Base-by-base conservation (phyloP, 805 yeast genomes). In the Yamadazyma philogaea region DNA sequence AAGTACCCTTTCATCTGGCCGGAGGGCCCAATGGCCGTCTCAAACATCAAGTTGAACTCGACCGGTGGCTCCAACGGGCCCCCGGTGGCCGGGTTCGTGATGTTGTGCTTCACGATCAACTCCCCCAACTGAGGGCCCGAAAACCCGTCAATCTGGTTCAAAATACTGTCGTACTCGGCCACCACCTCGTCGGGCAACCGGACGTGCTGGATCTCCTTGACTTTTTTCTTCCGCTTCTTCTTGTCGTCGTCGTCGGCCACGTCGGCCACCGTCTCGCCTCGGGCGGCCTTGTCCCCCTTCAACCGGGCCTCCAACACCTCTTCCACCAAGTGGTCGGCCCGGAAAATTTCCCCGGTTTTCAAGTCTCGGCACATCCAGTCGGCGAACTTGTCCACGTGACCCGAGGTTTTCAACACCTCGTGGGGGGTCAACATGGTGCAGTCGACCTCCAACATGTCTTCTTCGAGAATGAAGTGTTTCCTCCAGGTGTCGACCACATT, bases 341-440 rank as follows among this genome's bases (percentile, higher is more conserved):
- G 81, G 76, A 93, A 93, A 55, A 93, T 93, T 72, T 93, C 99
- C 53, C 99, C 99, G 31, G 96, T 87, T 63, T 87, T 87, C 59
- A 81, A 73, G 68, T 93, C 99, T 59, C 86, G 82, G 68, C 96
- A 89, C 99, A 93, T 93, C 96, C 96, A 93, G 68, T 93, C 99
- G 52, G 97, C 87, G 63, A 93, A 93, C 75, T 93, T 93, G 67
- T 93, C 99, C 51, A 93, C 99, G 67, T 93, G 99, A 56, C 99
- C 99, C 39, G 98, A 91, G 34, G 99, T 95, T 74, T 95, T 95
- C 64, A 93, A 77, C 27, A 93, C 99, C 65, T 95, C 99, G 60
- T 87, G 82, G 12, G 99, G 99, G 37, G 99, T 93, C 68, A 93
- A 75, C 90, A 93, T 90, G 45, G 99, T 88, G 68, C 95, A 83